These are phyloP conservation scores for Amylocarpus encephaloides DNA, from an alignment of 2,329 filamentous ascomycete genomes.

Conservation along the genomic window DNA sequence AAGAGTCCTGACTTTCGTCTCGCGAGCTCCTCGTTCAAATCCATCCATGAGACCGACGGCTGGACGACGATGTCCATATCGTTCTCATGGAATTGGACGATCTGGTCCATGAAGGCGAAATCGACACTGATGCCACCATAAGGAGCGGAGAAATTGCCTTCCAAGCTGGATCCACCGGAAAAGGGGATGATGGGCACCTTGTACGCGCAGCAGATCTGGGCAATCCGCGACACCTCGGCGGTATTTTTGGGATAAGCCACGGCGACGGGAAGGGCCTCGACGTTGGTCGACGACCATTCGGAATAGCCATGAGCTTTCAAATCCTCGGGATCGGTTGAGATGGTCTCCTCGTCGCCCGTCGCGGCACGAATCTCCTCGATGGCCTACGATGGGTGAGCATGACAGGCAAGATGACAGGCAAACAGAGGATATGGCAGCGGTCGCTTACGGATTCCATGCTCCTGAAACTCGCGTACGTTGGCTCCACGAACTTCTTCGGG, in stretches of 20 bases:
- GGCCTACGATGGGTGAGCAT: constrained; percentile 38
- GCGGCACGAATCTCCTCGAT: constrained; percentile 46
- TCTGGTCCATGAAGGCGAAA: constrained; percentile 79
- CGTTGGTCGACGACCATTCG: constrained; percentile 58
- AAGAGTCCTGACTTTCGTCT: constrained; percentile 72
- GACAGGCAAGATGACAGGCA: neutral
- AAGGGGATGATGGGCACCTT: constrained; percentile 76
- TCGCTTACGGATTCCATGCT: constrained; percentile 46
- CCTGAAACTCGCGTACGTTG: constrained; percentile 41
- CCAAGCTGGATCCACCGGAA: constrained; percentile 78
- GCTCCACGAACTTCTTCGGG: constrained; percentile 24
- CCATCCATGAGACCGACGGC: constrained; percentile 87
- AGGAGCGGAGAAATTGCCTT: constrained; percentile 85
- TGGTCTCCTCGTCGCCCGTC: constrained; percentile 47
- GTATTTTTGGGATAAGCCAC: constrained; percentile 59
- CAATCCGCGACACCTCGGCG: constrained; percentile 52
- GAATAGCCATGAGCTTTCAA: constrained; percentile 59
- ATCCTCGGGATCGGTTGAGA: constrained; percentile 58
- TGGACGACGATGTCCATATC: constrained; percentile 94
- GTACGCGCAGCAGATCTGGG: constrained; percentile 68
- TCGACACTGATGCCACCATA: constrained; percentile 85
- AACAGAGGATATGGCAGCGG: neutral
- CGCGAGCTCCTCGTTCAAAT: constrained; percentile 65
- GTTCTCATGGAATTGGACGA: constrained; percentile 71
- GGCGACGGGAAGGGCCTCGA: constrained; percentile 54